Evolutionary conservation across 352 stramenopile species (phyloP), one percentile per base, ranked within the genome.

Genomic region (Phytophthora palmivora): DNA sequence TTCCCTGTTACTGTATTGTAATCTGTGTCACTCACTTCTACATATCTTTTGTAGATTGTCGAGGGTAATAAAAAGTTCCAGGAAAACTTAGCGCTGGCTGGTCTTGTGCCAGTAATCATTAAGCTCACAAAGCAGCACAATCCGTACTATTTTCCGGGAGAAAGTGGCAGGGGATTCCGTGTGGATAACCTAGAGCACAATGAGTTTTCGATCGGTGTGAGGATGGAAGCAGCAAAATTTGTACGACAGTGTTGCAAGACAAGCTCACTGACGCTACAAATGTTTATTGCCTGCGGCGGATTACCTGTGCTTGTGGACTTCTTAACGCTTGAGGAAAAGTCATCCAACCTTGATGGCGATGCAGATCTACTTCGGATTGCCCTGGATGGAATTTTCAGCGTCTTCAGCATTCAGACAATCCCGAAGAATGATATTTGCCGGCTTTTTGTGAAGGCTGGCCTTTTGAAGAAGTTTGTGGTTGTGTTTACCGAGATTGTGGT

Each of bases 401-500:
- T 98, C 4, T 98, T 98, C 59, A 79, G 84, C 7, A 79, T 98
- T 3, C 92, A 96, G 62, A 95, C 91, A 1, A 97, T 97, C 42
- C 88, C 87, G 3, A 97, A 97, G 52, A 96, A 97, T 63, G 93
- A 98, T 50, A 97, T 97, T 60, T 98, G 92, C 58, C 85, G 92
- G 10, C 79, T 98, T n/a, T 98, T 98, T 64, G 89, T 97, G 5
- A 97, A 97, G 61, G 84, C 95, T 0, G 92, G 92, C 0, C 63
- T 98, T 9, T 72, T 98, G 7, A 81, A 82, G 26, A 93, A 95
- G 70, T 94, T 97, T 39, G 79, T 97, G 34, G 61, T 84, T 1
- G 87, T 96, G 0, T 96, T 97, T 64, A 87, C 88, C 18, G 85
- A 91, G 26, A 89, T 96, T 41, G 72, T 88, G 15, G 47, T 61